Evolutionary conservation across 495 filamentous ascomycete genomes (phyloP).

Genomic region (Rhypophila decipiens): DNA sequence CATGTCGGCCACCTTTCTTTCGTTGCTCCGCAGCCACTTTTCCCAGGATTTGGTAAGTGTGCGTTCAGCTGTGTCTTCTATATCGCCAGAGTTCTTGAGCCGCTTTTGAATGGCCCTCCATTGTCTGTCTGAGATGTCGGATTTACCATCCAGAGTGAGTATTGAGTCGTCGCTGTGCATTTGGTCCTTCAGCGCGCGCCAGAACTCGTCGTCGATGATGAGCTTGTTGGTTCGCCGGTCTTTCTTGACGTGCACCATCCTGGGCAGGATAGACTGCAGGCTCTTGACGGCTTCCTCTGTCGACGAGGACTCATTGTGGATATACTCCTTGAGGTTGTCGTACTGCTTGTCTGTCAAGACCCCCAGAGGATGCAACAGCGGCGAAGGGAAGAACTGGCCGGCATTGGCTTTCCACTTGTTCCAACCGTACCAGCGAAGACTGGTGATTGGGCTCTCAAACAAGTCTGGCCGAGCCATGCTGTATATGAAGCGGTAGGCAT

Average conservation of each 20-base stretch:
- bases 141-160: slow-evolving; percentile 21
- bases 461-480: slow-evolving; percentile 1
- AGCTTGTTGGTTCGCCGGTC: slow-evolving; percentile 31
- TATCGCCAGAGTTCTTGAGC: slow-evolving; percentile 13
- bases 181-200: slow-evolving; percentile 41
- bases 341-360: slow-evolving; percentile 17
- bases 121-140: slow-evolving; percentile 24
- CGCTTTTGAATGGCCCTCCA: slow-evolving; percentile 32
- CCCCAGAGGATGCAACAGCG: slow-evolving; percentile 6
- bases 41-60: slow-evolving; percentile 24
- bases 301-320: slow-evolving; percentile 6
- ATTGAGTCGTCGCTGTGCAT: slow-evolving; percentile 27
- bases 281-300: slow-evolving; percentile 17
- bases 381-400: slow-evolving; percentile 16
- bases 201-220: slow-evolving; percentile 47
- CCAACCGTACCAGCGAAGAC: slow-evolving; percentile 16
- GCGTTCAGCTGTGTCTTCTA: slow-evolving; percentile 12
- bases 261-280: slow-evolving; percentile 26
- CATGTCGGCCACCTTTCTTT: slow-evolving; percentile 19
- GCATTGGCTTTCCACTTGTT: slow-evolving; percentile 11
- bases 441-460: neutral
- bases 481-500: neutral
- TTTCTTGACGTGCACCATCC: slow-evolving; percentile 30
- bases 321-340: slow-evolving; percentile 12
- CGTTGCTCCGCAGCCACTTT: slow-evolving; percentile 30